These are phyloP conservation scores for Pichia sp. DNA, from an alignment of 1,139 yeast species.

Conservation along the genomic window DNA sequence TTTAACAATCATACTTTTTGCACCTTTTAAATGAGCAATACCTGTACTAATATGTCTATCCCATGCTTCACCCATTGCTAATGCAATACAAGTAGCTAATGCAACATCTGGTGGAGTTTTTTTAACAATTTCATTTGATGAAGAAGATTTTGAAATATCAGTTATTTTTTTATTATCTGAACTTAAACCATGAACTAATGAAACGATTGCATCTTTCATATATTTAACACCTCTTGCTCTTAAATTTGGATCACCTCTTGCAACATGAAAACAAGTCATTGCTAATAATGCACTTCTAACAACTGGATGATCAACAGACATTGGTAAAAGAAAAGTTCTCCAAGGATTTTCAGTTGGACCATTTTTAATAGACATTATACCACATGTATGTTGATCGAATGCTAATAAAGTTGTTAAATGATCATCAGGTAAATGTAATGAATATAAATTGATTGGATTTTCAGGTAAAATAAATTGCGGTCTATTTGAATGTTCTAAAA, in stretches of 20 bases:
- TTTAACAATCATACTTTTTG: slow-evolving; percentile 53
- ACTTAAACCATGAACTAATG: slow-evolving; percentile 52
- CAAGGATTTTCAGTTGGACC: slow-evolving; percentile 65
- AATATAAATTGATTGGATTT: slow-evolving; percentile 8
- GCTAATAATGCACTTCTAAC: slow-evolving; percentile 58
- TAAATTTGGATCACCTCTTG: slow-evolving; percentile 40
- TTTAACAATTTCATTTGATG: slow-evolving; percentile 4
- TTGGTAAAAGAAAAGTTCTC: slow-evolving; percentile 52
- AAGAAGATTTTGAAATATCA: not conserved
- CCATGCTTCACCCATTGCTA: slow-evolving; percentile 66
- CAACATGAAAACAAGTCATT: slow-evolving; percentile 59
- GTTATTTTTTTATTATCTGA: slow-evolving; percentile 30
- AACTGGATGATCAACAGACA: slow-evolving; percentile 48
- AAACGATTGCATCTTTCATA: slow-evolving; percentile 55
- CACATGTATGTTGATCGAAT: slow-evolving; percentile 47
- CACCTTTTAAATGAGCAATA: slow-evolving; percentile 62
- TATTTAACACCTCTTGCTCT: slow-evolving; percentile 47
- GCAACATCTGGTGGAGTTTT: slow-evolving; percentile 42
- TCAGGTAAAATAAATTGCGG: not conserved
- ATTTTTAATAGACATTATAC: slow-evolving; percentile 56
- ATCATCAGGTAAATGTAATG: slow-evolving; percentile 21
- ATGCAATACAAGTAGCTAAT: slow-evolving; percentile 53
- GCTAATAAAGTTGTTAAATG: slow-evolving; percentile 30
- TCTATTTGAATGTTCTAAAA: slow-evolving; percentile 1
- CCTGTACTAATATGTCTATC: slow-evolving; percentile 61